phyloP scores from a whole-genome alignment of 805 yeast species.

The Candida suzukii region DNA sequence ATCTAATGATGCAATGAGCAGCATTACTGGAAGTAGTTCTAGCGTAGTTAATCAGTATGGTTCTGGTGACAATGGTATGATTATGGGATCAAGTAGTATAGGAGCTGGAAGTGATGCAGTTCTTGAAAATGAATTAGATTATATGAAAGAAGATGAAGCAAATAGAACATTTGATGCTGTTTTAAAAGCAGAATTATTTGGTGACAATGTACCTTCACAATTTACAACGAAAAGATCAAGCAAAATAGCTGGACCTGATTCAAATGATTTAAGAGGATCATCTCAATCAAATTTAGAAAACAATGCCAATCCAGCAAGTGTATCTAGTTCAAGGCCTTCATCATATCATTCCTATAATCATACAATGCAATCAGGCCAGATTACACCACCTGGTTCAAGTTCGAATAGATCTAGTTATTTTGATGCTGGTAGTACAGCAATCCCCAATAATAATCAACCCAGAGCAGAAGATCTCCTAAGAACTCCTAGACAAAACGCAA shows the following conservation, averaged over 20 bases:
- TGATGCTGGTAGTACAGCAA: no score
- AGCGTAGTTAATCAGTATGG: neutral
- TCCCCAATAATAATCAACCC: no score
- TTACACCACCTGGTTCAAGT: conserved; percentile 21
- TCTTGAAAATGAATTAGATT: conserved; percentile 55
- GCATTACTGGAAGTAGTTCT: neutral
- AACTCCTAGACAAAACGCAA: conserved; percentile 36
- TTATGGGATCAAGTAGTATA: neutral
- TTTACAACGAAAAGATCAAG: conserved; percentile 6
- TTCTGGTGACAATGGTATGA: neutral
- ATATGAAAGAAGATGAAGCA: conserved; percentile 71
- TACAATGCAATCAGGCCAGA: conserved; percentile 8
- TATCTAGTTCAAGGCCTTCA: conserved; percentile 11
- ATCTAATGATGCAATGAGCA: conserved; percentile 6
- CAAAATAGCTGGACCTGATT: neutral
- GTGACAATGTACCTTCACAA: conserved; percentile 61
- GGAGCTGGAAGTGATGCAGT: conserved; percentile 11
- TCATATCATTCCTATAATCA: neutral
- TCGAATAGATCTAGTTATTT: conserved; percentile 2
- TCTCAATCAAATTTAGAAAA: neutral
- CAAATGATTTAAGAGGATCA: neutral
- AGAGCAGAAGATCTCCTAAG: conserved; percentile 11
- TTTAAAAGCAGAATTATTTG: conserved; percentile 84
- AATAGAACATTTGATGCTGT: conserved; percentile 82
- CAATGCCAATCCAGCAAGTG: neutral